phyloP scores from a whole-genome alignment of 2,329 filamentous ascomycete genomes.

The Xylogone sp. region DNA sequence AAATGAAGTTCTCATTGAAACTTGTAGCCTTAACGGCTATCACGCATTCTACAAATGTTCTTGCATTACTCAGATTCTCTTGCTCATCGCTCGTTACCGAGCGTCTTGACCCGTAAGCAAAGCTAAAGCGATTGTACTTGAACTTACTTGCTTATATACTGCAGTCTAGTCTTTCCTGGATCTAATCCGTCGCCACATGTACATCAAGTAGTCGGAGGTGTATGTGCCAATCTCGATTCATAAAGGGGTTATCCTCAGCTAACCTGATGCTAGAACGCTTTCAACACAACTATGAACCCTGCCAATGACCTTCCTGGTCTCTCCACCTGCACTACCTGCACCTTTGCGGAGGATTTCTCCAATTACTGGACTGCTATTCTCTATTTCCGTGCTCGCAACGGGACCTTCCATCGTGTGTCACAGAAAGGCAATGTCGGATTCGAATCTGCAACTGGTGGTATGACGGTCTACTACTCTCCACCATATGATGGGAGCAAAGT shows the following conservation, averaged over 20 bases:
- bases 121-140: background rate
- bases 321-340: slow-evolving; percentile 29
- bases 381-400: slow-evolving; percentile 27
- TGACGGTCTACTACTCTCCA: slow-evolving; percentile 33
- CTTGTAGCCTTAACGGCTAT: slow-evolving; percentile 3
- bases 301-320: slow-evolving; percentile 19
- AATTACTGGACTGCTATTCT: slow-evolving; percentile 31
- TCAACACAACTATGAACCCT: slow-evolving; percentile 35
- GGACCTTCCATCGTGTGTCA: slow-evolving; percentile 27
- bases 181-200: slow-evolving; percentile 10
- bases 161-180: slow-evolving; percentile 11
- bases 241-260: background rate
- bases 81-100: slow-evolving; percentile 16
- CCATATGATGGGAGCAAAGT: slow-evolving; percentile 31
- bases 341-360: slow-evolving; percentile 32
- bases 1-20: background rate
- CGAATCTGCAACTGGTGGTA: slow-evolving; percentile 28
- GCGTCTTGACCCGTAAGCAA: slow-evolving; percentile 12
- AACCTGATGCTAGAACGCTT: slow-evolving; percentile 25
- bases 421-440: slow-evolving; percentile 31
- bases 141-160: background rate
- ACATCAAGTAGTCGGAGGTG: slow-evolving; percentile 15
- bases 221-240: background rate
- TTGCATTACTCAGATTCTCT: slow-evolving; percentile 11
- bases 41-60: slow-evolving; percentile 3